phyloP scores from a whole-genome alignment of 768 basidiomycete genomes.

The Collybia sordida region DNA sequence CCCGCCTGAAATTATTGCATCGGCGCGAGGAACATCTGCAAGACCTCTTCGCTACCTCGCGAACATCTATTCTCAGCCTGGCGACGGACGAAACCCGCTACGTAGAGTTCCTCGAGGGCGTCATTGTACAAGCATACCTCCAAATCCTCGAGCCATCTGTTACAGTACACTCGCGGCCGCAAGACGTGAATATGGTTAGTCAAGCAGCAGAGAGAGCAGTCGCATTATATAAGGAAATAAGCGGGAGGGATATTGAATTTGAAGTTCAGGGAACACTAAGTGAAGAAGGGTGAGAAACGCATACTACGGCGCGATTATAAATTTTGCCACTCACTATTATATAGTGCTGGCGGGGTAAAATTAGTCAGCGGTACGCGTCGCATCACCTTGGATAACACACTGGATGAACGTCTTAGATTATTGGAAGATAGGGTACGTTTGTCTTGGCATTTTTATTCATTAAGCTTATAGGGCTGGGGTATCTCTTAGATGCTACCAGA shows the following conservation, averaged over 20 bases:
- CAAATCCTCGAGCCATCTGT: constrained; percentile 76
- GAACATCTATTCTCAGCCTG: constrained; percentile 60
- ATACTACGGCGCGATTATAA: not conserved
- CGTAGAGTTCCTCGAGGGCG: constrained; percentile 76
- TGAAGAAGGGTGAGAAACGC: constrained; percentile 55
- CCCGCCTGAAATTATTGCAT: constrained; percentile 86
- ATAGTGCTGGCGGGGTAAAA: constrained; percentile 83
- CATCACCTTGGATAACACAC: constrained; percentile 91
- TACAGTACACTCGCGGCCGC: constrained; percentile 63
- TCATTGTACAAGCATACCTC: constrained; percentile 84
- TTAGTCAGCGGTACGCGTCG: constrained; percentile 69
- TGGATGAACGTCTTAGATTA: constrained; percentile 87
- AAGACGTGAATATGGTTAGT: constrained; percentile 61
- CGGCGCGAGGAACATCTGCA: constrained; percentile 91
- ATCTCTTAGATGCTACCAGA: constrained; percentile 86
- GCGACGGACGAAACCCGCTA: constrained; percentile 70
- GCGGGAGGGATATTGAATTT: constrained; percentile 62
- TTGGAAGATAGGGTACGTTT: constrained; percentile 84
- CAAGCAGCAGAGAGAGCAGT: constrained; percentile 67
- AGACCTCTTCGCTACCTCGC: constrained; percentile 78
- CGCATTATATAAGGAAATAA: constrained; percentile 71
- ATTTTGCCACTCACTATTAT: not conserved
- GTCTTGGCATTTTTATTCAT: not conserved
- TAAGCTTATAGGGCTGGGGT: not conserved
- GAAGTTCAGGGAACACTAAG: constrained; percentile 61